Conservation (phyloP, 495 filamentous ascomycete genomes). For the Cladorrhinum samala region DNA sequence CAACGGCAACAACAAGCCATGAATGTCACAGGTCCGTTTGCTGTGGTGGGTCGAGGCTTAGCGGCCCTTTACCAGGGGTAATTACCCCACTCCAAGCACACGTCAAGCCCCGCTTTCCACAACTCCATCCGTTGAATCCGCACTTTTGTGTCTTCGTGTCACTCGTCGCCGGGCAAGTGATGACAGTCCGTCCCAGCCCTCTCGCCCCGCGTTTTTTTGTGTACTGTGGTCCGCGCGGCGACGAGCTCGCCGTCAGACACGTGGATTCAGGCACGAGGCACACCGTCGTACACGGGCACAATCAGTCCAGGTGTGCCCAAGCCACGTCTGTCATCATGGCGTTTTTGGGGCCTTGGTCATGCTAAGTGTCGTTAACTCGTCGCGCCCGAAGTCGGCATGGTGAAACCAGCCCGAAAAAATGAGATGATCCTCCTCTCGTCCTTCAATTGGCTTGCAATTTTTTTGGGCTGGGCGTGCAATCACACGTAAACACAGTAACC, state of each 20-base stretch:
- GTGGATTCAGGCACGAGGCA: neutral
- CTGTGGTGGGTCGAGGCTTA: neutral
- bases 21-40: too few species aligned
- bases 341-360: neutral
- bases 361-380: neutral
- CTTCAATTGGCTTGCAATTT: too few species aligned
- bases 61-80: neutral
- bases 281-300: neutral
- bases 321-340: neutral
- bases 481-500: too few species aligned
- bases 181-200: too few species aligned
- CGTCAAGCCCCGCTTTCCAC: neutral
- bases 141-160: too few species aligned
- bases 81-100: neutral
- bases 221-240: neutral
- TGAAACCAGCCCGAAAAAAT: too few species aligned
- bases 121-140: too few species aligned
- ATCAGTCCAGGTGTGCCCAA: neutral
- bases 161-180: too few species aligned
- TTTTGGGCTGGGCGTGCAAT: too few species aligned
- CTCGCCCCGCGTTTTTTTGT: neutral
- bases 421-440: too few species aligned
- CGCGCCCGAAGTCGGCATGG: neutral
- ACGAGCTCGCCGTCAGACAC: neutral
- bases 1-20: neutral